Percentiles rank a stretch among this genome's conserved stretches.
phyloP scores from a whole-genome alignment of 345 rosid genomes.

The Brassica nigra region DNA sequence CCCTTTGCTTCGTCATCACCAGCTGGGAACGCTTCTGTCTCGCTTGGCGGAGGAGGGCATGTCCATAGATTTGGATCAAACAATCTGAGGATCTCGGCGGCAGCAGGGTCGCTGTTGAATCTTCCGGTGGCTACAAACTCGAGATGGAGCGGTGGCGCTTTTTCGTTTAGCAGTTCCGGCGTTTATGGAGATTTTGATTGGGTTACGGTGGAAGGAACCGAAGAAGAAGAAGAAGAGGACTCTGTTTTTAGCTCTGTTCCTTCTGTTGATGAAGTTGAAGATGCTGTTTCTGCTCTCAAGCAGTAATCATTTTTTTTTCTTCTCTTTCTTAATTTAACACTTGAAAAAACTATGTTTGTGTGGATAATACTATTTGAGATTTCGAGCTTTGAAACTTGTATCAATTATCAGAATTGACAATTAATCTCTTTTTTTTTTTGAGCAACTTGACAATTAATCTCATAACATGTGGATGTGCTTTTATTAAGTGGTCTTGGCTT shows the following conservation, averaged over 20 bases:
- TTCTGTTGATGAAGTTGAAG: constrained; percentile 75
- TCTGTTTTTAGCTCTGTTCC: constrained; percentile 68
- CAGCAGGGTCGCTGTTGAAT: constrained; percentile 44
- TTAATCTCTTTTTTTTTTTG: not conserved
- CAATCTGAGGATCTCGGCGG: constrained; percentile 46
- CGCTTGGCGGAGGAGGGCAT: constrained; percentile 31
- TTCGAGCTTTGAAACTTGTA: constrained; percentile 13
- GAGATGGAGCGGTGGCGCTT: constrained; percentile 41
- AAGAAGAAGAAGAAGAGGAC: constrained; percentile 50
- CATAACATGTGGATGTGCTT: constrained; percentile 7
- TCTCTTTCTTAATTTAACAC: not conserved
- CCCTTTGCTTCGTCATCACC: constrained; percentile 52
- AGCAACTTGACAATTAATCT: constrained; percentile 1
- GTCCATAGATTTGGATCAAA: constrained; percentile 37
- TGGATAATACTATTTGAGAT: not conserved
- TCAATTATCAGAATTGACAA: not conserved
- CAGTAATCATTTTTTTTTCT: constrained; percentile 42
- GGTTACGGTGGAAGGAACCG: constrained; percentile 58
- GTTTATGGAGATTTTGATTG: constrained; percentile 68
- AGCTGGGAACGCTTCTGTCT: constrained; percentile 33
- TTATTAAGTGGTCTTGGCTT: constrained; percentile 9
- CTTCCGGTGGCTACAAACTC: constrained; percentile 44
- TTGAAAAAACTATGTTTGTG: constrained; percentile 4
- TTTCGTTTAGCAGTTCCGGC: constrained; percentile 39
- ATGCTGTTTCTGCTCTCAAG: constrained; percentile 74